Evolutionary conservation across 495 filamentous ascomycete species (phyloP), one percentile per base, ranked within the genome.

Genomic region (Daldinia concentrica): DNA sequence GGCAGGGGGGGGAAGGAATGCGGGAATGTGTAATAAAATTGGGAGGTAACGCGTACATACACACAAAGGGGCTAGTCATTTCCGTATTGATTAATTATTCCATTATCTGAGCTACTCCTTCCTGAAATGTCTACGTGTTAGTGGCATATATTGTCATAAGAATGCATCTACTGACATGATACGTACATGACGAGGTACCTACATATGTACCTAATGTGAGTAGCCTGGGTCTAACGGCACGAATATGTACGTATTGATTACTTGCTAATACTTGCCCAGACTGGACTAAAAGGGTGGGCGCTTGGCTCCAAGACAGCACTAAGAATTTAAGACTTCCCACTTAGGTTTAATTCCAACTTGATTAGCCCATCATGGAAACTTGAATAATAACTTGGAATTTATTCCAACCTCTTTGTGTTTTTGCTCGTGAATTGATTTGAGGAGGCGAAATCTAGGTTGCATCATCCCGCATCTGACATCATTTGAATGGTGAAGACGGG

Each of bases 41-140:
- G 50, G 50, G 50, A 30, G 50, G 50, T 29, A 54, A 30, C 27
- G 27, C 50, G 24, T 54, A 30, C 50, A 30, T 17, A 45, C 41
- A 48, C 43, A 48, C n/a, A 48, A 48, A 19, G 43, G 43, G 43
- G 43, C 43, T 48, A 48, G 43, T 54, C 54, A 57, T 57, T 57
- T 57, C 50, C 26, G 29, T 57, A 19, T 57, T 57, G 27, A 57
- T 57, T 57, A 57, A 57, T 34, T 57, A 57, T 57, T 57, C 54
- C 54, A 57, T 36, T 57, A 57, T 57, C 54, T 57, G n/a, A 36
- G 15, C 3, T 57, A 57, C 54, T 19, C 54, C 54, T 57, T 57
- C 54, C 30, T 24, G 8, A 36, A 36, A 36, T 19, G 14, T 9
- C n/a, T 34, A 34, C 30, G n/a, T 57, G n/a, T 57, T 57, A 57